phyloP scores from a whole-genome alignment of 176 grass and related monocot species.

The Alopecurus myosuroides region DNA sequence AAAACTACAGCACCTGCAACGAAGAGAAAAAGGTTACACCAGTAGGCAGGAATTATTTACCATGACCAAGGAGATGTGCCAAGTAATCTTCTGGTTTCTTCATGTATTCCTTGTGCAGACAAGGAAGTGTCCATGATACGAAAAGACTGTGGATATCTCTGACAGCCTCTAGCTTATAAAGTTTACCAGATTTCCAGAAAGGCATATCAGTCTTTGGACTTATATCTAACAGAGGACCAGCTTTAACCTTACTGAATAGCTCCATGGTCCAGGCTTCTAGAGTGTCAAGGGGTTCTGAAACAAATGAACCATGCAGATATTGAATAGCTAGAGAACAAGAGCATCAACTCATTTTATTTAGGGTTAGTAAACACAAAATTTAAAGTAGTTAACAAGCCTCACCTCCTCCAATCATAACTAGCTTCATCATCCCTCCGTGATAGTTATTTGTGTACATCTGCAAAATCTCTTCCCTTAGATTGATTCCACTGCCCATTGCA shows the following conservation, averaged over 20 bases:
- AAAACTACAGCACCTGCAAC: not conserved
- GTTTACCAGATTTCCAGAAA: conserved; percentile 81
- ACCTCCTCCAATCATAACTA: conserved; percentile 97
- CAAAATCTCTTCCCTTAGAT: conserved; percentile 88
- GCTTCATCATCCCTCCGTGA: conserved; percentile 80
- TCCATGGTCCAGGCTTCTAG: conserved; percentile 88
- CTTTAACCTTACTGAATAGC: conserved; percentile 86
- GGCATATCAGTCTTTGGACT: conserved; percentile 57
- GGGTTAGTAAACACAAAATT: not conserved
- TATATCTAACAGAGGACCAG: conserved; percentile 54
- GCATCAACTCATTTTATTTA: conserved; percentile 9
- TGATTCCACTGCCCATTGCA: conserved; percentile 78
- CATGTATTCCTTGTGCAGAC: conserved; percentile 88
- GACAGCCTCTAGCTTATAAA: conserved; percentile 90
- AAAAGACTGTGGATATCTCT: conserved; percentile 81
- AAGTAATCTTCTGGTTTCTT: conserved; percentile 96
- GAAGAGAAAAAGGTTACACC: not conserved
- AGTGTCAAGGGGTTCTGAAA: conserved; percentile 80
- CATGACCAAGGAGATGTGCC: conserved; percentile 91
- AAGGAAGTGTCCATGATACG: conserved; percentile 92
- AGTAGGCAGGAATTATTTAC: conserved; percentile 48
- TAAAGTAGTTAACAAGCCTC: conserved; percentile 23
- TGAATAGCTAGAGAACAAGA: conserved; percentile 17
- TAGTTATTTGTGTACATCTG: conserved; percentile 73
- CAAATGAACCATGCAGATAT: conserved; percentile 22